A percentile compares a stretch with the other conserved stretches of the same genome.
phyloP scores from a whole-genome alignment of 1,284 basidiomycete genomes.

The Rhizoctonia solani region DNA sequence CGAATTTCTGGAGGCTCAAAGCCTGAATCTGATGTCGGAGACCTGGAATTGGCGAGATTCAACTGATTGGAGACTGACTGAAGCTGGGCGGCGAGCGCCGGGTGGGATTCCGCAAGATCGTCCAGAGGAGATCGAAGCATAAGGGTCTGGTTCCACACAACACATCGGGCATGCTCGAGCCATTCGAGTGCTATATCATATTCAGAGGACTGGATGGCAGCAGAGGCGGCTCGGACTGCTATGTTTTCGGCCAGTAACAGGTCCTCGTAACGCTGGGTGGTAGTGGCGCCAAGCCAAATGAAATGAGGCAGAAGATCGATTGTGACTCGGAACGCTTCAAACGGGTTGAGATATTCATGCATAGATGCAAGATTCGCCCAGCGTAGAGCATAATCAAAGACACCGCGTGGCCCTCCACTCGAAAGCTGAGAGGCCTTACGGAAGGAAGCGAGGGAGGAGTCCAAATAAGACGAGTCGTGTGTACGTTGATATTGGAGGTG shows the following conservation, averaged over 20 bases:
- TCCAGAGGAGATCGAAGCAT: slow-evolving; percentile 11
- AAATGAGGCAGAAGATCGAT: background rate
- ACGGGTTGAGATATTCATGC: background rate
- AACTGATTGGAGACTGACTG: background rate
- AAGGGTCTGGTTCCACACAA: no score
- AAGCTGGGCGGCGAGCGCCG: background rate
- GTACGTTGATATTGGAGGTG: background rate
- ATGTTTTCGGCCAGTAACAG: background rate
- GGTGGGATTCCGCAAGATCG: background rate
- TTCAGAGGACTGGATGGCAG: background rate
- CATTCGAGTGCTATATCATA: slow-evolving; percentile 4
- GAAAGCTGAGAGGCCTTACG: background rate
- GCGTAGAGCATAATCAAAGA: background rate
- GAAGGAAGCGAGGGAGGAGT: background rate
- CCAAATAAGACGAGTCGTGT: background rate
- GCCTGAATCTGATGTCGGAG: no score
- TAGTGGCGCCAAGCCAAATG: background rate
- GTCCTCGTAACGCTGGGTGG: background rate
- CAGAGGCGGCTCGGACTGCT: no score
- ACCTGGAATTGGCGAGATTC: slow-evolving; percentile 1
- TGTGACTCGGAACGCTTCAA: background rate
- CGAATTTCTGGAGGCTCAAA: background rate
- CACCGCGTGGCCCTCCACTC: background rate
- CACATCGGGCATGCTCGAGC: slow-evolving; percentile 11
- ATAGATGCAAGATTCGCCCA: background rate